Conservation (phyloP, 163 green algal genomes). For the Chloromonas sp. region DNA sequence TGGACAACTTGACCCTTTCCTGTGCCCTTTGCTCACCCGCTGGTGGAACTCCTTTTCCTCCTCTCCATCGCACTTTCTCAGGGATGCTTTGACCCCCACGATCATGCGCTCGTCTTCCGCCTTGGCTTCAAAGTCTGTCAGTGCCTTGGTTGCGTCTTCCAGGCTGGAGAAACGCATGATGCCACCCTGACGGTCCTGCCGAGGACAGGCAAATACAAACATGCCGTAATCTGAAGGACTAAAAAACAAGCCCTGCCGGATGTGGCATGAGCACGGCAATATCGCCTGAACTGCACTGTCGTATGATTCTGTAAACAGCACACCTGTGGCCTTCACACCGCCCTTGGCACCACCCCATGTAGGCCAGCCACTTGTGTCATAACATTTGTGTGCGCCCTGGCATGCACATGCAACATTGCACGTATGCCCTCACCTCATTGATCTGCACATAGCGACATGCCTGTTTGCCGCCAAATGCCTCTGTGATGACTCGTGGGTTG, state of each 20-base stretch:
- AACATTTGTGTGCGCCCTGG: too few species aligned
- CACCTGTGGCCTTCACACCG: too few species aligned
- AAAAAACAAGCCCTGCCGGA: too few species aligned
- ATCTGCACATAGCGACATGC: conserved; percentile 6
- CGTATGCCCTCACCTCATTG: conserved; percentile 1
- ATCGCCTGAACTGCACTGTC: too few species aligned
- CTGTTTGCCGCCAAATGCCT: conserved; percentile 11
- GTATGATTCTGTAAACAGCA: too few species aligned
- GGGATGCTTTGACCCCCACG: conserved; percentile 33
- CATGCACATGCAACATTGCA: too few species aligned
- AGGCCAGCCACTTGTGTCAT: too few species aligned
- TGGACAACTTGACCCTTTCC: not conserved
- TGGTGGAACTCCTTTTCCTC: conserved; percentile 55
- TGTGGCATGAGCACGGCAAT: too few species aligned
- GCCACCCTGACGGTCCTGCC: conserved; percentile 28
- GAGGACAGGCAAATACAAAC: too few species aligned
- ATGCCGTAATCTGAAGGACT: too few species aligned
- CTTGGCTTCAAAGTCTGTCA: conserved; percentile 20
- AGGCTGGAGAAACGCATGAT: conserved; percentile 41
- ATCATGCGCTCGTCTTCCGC: conserved; percentile 35
- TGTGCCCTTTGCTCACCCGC: conserved; percentile 28
- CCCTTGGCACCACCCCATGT: too few species aligned
- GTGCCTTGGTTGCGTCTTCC: conserved; percentile 25
- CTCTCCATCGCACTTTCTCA: conserved; percentile 52
- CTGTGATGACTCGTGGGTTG: not conserved